phyloP scores from a whole-genome alignment of 345 rosid genomes.

The Acer yangbiense region DNA sequence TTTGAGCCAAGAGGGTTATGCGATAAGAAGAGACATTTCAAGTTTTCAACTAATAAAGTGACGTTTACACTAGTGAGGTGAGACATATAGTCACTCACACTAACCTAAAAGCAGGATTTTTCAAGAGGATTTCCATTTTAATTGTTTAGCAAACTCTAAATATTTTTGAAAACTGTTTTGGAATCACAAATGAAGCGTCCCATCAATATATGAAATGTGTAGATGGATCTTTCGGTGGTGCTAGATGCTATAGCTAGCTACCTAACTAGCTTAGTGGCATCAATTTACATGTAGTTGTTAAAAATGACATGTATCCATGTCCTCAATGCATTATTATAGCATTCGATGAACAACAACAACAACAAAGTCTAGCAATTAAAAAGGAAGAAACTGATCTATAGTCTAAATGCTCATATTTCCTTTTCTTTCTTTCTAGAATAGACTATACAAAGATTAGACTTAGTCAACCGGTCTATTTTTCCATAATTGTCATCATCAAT shows the following conservation, averaged over 20 bases:
- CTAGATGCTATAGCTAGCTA: background rate
- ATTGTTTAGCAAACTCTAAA: background rate
- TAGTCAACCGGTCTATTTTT: background rate
- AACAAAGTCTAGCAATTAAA: background rate
- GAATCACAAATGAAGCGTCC: background rate
- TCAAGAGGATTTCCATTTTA: background rate
- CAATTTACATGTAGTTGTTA: background rate
- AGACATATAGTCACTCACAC: background rate
- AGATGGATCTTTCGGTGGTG: background rate
- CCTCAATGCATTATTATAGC: conserved; percentile 1
- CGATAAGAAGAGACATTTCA: too few species aligned
- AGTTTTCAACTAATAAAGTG: too few species aligned
- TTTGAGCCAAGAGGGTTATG: too few species aligned
- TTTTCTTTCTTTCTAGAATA: background rate
- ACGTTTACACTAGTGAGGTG: background rate
- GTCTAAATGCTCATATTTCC: background rate
- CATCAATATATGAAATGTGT: background rate
- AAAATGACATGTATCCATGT: background rate
- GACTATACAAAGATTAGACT: background rate
- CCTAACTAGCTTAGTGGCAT: background rate
- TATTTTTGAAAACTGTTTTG: background rate
- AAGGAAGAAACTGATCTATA: background rate
- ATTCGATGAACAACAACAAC: background rate
- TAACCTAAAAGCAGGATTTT: background rate
- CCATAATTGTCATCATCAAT: background rate